phyloP scores from a whole-genome alignment of 352 stramenopile species.

The Blastocystis sp. region DNA sequence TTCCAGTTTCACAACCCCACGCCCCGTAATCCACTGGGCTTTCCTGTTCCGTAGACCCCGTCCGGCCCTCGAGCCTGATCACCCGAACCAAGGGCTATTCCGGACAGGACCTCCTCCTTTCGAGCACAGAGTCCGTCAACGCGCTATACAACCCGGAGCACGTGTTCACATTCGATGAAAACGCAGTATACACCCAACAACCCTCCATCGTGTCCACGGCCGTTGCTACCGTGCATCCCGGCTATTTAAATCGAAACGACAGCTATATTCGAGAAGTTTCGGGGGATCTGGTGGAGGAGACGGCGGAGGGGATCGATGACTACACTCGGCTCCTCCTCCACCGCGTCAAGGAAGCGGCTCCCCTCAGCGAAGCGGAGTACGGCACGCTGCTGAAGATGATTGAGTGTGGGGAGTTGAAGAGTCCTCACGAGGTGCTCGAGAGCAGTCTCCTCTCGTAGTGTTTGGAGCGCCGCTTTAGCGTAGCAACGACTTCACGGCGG shows the following conservation, averaged over 20 bases:
- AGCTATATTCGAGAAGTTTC: constrained; percentile 39
- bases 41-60: constrained; percentile 25
- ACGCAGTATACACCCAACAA: constrained; percentile 20
- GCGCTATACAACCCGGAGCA: constrained; percentile 19
- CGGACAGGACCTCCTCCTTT: constrained; percentile 15
- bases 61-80: background rate
- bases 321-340: background rate
- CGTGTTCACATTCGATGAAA: constrained; percentile 54
- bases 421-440: constrained; percentile 38
- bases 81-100: background rate
- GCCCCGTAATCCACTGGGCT: background rate
- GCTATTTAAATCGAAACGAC: constrained; percentile 27
- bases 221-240: background rate
- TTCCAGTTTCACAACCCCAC: constrained; percentile 41
- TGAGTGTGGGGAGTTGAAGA: constrained; percentile 41
- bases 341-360: constrained; percentile 27
- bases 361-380: constrained; percentile 49
- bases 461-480: background rate
- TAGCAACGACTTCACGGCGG: constrained; percentile 37
- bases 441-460: background rate
- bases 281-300: constrained; percentile 27
- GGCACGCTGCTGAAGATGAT: constrained; percentile 33
- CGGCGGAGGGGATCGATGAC: constrained; percentile 32
- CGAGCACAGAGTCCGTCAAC: constrained; percentile 19
- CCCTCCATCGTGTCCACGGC: constrained; percentile 23